Percentiles rank a stretch among this genome's conserved stretches.
Conservation (phyloP, 306 rosid species). For the Rosa lucieae region DNA sequence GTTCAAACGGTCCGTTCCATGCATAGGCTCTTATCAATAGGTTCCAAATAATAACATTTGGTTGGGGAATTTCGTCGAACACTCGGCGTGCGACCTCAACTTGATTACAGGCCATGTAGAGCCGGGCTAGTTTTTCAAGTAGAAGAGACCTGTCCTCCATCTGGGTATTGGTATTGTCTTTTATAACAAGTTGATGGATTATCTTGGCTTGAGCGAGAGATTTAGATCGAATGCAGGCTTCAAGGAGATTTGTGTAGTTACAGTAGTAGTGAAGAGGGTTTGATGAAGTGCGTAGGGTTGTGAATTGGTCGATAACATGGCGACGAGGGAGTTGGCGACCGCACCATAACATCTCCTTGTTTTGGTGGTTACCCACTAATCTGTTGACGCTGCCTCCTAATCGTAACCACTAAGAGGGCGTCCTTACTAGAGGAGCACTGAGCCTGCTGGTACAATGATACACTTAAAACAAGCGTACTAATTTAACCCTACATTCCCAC, state of each 20-base stretch:
- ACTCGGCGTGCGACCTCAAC: slow-evolving; percentile 22
- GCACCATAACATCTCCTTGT: slow-evolving; percentile 11
- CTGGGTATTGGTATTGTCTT: neutral
- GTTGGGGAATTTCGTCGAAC: slow-evolving; percentile 34
- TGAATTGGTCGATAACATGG: neutral
- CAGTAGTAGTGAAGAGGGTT: neutral
- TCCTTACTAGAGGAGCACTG: too few relatives aligned
- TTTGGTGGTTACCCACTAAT: too few relatives aligned
- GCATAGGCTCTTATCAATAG: slow-evolving; percentile 29
- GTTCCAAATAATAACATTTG: slow-evolving; percentile 28
- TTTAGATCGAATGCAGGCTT: slow-evolving; percentile 23
- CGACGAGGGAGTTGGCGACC: neutral
- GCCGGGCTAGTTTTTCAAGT: slow-evolving; percentile 10
- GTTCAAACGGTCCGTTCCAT: slow-evolving; percentile 24
- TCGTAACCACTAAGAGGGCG: too few relatives aligned
- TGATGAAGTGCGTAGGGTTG: neutral
- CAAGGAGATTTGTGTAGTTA: slow-evolving; percentile 11
- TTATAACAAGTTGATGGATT: slow-evolving; percentile 21
- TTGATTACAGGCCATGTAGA: slow-evolving; percentile 16
- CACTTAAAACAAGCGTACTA: too few relatives aligned
- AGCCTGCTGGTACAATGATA: too few relatives aligned
- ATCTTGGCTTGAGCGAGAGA: slow-evolving; percentile 22
- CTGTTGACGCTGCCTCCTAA: too few relatives aligned
- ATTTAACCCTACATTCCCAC: too few relatives aligned
- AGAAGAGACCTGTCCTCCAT: neutral